A percentile compares a stretch with the other conserved stretches of the same genome.
These are phyloP conservation scores for Reutealis trisperma DNA, from an alignment of 345 rosid genomes.

Conservation along the genomic window DNA sequence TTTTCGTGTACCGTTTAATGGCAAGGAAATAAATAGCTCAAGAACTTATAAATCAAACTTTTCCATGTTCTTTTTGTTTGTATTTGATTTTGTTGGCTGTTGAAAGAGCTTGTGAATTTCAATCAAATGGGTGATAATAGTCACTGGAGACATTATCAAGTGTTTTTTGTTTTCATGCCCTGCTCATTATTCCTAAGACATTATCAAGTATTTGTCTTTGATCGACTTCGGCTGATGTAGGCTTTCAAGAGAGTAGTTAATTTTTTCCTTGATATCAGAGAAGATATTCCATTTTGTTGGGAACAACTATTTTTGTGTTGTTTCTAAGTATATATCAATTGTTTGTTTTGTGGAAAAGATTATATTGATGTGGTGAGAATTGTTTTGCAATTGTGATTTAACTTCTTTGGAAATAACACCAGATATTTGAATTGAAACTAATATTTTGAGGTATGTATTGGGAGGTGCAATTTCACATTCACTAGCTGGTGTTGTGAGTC, in stretches of 20 bases:
- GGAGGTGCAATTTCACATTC: too few relatives aligned
- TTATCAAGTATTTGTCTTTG: not conserved
- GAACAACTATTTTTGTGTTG: not conserved
- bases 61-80: constrained; percentile 22
- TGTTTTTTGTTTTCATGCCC: not conserved
- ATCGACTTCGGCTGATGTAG: not conserved
- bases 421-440: not conserved
- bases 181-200: not conserved
- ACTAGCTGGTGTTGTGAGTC: too few relatives aligned
- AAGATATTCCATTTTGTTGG: too few relatives aligned
- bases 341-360: too few relatives aligned
- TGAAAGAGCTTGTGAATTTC: constrained; percentile 25
- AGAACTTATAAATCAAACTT: constrained; percentile 42
- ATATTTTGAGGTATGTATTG: not conserved
- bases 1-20: constrained; percentile 29
- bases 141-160: constrained; percentile 10
- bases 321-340: too few relatives aligned
- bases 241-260: not conserved
- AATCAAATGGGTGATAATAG: constrained; percentile 21
- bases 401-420: not conserved
- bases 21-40: constrained; percentile 65
- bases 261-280: not conserved
- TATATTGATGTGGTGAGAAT: too few relatives aligned
- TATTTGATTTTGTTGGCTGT: constrained; percentile 29
- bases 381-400: not conserved